Evolutionary conservation across 1,284 basidiomycete species (phyloP), one percentile per base, ranked within the genome.

Genomic region (Ceratobasidium sp.): DNA sequence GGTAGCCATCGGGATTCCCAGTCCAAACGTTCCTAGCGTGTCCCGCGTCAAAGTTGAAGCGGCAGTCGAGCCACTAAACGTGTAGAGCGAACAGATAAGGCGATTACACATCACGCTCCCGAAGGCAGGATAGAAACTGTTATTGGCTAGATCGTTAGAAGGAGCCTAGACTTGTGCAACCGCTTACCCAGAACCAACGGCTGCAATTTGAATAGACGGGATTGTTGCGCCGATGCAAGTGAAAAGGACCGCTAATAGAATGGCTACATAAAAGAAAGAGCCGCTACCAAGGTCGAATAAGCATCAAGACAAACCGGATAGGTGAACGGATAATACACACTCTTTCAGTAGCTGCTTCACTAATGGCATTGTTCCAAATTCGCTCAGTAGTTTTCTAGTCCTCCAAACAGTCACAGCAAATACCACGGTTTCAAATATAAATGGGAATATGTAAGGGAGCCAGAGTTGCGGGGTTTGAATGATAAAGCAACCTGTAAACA

Each of bases 51-150:
- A 5, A 28, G 20, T 65, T 13, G 62, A 38, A 23, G 3, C 40
- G n/a, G 59, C 42, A 20, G 59, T 20, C 17, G 59, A 42, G 6
- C 59, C 33, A 5, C 54, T n/a, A 26, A 73, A 44, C 15, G 42
- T 44, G 28, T 73, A 52, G 15, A 73, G 70, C 12, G 70, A 73
- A 42, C 57, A 73, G 26, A 73, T 73, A 10, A 73, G 57, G 1
- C 70, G 54, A 62, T 28, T 73, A n/a, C 70, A 73, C 42, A 73
- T 59, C 13, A 73, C 57, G 46, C 70, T 73, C 15, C 42, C 26
- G 15, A 62, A 46, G 15, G 70, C 56, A 6, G 56, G 46, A 9
- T 61, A 62, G 26, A 62, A 13, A 26, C 70, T 73, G 40, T 15
- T n/a, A 38, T n/a, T 15, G 20, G n/a, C 7, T 5, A 70, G n/a